These are phyloP conservation scores for Chytriomyces sp. DNA, from an alignment of 192 early-diverging fungal species.

Conservation along the genomic window DNA sequence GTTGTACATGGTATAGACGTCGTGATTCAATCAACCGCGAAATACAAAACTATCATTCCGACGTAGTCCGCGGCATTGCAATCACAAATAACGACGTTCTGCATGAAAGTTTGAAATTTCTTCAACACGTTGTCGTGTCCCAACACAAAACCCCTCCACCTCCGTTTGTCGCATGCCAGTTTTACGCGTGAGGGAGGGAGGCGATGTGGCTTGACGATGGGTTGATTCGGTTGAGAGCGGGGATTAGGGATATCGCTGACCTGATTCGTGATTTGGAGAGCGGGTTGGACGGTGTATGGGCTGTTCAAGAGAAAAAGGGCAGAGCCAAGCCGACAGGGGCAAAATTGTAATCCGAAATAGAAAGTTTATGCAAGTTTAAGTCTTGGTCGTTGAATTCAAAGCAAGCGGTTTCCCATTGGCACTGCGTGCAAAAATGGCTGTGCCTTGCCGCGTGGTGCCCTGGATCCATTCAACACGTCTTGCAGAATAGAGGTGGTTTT, in stretches of 20 bases:
- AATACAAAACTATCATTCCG: constrained; percentile 97
- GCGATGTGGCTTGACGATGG: constrained; percentile 89
- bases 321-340: too few species aligned
- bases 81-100: constrained; percentile 76
- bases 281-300: constrained; percentile 57
- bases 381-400: too few species aligned
- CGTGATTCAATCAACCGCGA: constrained; percentile 93
- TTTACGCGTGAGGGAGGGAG: constrained; percentile 80
- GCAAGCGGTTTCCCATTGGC: too few species aligned
- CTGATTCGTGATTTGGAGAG: constrained; percentile 74
- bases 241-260: constrained; percentile 90
- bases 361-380: too few species aligned
- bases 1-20: constrained; percentile 92
- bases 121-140: constrained; percentile 97
- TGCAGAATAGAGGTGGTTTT: too few species aligned
- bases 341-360: too few species aligned
- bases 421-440: too few species aligned
- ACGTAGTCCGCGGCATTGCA: constrained; percentile 97
- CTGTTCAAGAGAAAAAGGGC: too few species aligned
- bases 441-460: too few species aligned
- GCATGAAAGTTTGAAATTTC: constrained; percentile 76
- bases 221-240: constrained; percentile 89
- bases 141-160: constrained; percentile 91
- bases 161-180: constrained; percentile 84
- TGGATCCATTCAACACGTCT: too few species aligned